A percentile compares a stretch with the other conserved stretches of the same genome.
Conservation (phyloP, 1,284 basidiomycete species). For the Ceratobasidium sp. region DNA sequence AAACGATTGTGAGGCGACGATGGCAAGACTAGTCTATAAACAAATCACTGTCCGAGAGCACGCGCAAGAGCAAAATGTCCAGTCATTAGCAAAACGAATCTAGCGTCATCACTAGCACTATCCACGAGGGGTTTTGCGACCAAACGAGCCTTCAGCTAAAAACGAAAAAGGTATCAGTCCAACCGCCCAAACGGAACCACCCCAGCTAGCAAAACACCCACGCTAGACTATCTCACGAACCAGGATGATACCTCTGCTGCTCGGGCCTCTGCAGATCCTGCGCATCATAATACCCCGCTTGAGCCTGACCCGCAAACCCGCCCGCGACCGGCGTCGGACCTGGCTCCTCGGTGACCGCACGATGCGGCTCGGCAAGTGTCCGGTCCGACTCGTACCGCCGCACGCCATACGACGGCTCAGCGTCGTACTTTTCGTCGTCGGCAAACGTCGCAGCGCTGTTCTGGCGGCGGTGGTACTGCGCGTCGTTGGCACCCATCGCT, state of each 20-base stretch:
- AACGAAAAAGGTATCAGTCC: neutral
- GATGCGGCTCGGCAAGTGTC: constrained; percentile 33
- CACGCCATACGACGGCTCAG: constrained; percentile 46
- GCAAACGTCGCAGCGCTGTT: constrained; percentile 39
- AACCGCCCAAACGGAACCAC: neutral
- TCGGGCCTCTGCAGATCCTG: constrained; percentile 53
- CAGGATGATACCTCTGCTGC: constrained; percentile 62
- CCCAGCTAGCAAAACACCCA: constrained; percentile 49
- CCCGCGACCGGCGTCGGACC: constrained; percentile 57
- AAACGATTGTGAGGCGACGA: constrained; percentile 34
- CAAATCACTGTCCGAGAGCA: constrained; percentile 29
- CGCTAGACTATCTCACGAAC: constrained; percentile 57
- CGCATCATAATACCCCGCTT: constrained; percentile 21
- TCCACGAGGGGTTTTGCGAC: constrained; percentile 62
- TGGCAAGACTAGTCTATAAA: constrained; percentile 31
- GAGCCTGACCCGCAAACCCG: neutral
- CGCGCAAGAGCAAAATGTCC: constrained; percentile 25
- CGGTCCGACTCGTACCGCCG: constrained; percentile 7
- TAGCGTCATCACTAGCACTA: constrained; percentile 27
- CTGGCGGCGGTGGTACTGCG: constrained; percentile 46
- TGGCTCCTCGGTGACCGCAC: constrained; percentile 50
- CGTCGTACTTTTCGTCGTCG: constrained; percentile 43
- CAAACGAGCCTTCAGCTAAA: constrained; percentile 64
- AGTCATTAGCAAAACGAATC: constrained; percentile 23
- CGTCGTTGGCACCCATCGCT: constrained; percentile 46